Evolutionary conservation across 208 protist genomes (phyloP).

Genomic region (Balamuthia mandrillaris): DNA sequence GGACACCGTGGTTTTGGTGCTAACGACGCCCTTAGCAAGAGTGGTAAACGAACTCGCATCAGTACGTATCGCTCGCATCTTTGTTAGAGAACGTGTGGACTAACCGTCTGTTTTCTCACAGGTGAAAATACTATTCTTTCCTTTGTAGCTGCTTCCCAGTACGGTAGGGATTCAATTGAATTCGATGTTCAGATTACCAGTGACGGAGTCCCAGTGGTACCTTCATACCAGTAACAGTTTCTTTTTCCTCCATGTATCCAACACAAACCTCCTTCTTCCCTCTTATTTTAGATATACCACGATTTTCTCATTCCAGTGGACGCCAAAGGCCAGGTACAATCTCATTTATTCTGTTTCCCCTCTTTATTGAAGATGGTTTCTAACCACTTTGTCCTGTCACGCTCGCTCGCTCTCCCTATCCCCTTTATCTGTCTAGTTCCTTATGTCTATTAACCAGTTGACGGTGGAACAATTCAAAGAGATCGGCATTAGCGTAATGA

Average conservation of each 20-base stretch:
- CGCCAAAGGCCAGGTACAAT: not conserved
- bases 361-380: too few species aligned
- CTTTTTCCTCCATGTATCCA: not conserved
- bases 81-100: not conserved
- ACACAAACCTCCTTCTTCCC: not conserved
- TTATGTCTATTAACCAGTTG: not conserved
- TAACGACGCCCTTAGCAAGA: not conserved
- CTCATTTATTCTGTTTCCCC: too few species aligned
- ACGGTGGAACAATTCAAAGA: slow-evolving; percentile 18
- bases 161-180: not conserved
- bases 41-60: not conserved
- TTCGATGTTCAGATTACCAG: slow-evolving; percentile 26
- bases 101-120: not conserved
- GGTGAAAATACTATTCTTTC: slow-evolving; percentile 25
- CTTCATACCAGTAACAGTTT: not conserved
- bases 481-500: not conserved
- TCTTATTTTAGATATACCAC: slow-evolving; percentile 15
- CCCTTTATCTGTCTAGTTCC: not conserved
- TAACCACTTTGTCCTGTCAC: too few species aligned
- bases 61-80: not conserved
- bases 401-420: not conserved
- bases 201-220: slow-evolving; percentile 6
- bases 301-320: slow-evolving; percentile 20
- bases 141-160: not conserved
- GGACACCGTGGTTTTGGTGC: slow-evolving; percentile 20